Base-by-base conservation (phyloP, 2,329 filamentous ascomycete species). In the Phialophora verrucosa region DNA sequence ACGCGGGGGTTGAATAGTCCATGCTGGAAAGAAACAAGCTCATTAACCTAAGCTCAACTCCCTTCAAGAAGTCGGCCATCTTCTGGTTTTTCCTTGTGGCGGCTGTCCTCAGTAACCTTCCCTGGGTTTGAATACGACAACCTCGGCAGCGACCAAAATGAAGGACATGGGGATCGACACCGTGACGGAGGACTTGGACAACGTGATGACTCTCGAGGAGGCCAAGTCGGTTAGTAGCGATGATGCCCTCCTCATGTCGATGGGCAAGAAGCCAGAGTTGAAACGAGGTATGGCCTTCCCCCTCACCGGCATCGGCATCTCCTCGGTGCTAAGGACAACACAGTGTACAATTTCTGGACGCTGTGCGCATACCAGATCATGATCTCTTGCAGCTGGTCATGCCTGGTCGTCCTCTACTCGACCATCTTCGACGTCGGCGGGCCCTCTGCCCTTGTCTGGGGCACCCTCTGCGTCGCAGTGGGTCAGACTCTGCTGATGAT, bases 191-290 rank as follows among this genome's bases (percentile, higher is more conserved):
- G 63, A 66, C 32, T 58, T 69, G 51, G 42, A 64, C 67, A 32
- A 31, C 8, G 58, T 51, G 8, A 35, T 57, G 23, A 62, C 64
- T 2, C 47, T 64, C 44, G 68, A 67, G 35, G 64, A 65, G 10
- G 62, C 58, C 49, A 68, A 68, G 38, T 63, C 62, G 3, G 6
- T 69, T n/a, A 65, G 35, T 47, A 68, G 62, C 53, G 68, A 69
- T 44, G 68, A 69, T 65, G 65, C 65, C 17, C 57, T 68, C 17
- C 65, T 69, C 49, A 65, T 69, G 65, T 68, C 65, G 12, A 69
- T 69, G 68, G 68, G 68, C 65, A 69, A 69, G 63, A 67, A 65
- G 62, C 68, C 68, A 47, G 68, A 69, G 49, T 49, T 69, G 62
- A 58, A 50, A 51, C 68, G 68, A 31, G 53, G 53, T 55, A 55